A percentile compares a stretch with the other conserved stretches of the same genome.
Evolutionary conservation across 352 stramenopile genomes (phyloP).

Genomic region (Blastocystis sp.): DNA sequence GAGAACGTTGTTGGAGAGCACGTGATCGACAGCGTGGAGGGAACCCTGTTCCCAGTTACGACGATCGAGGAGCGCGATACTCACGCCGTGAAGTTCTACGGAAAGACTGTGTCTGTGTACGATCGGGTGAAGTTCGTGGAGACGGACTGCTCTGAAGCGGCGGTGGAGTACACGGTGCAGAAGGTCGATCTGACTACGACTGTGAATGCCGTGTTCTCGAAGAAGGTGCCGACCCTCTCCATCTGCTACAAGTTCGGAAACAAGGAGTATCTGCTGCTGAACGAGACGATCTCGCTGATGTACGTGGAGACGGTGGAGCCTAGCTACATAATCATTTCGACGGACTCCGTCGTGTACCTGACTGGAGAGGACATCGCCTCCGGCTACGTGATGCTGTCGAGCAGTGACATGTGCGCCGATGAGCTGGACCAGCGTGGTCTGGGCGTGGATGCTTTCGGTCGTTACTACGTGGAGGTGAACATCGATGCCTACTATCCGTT

Average conservation of each 20-base stretch:
- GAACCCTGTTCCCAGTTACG: slow-evolving; percentile 19
- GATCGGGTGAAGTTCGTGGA: slow-evolving; percentile 53
- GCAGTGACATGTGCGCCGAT: not conserved
- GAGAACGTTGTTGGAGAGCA: not conserved
- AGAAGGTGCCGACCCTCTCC: slow-evolving; percentile 37
- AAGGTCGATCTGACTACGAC: not conserved
- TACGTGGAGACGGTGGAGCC: slow-evolving; percentile 35
- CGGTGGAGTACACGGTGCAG: not conserved
- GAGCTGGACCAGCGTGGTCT: not conserved
- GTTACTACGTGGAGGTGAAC: not conserved
- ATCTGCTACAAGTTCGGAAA: slow-evolving; percentile 48
- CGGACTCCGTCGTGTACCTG: slow-evolving; percentile 22
- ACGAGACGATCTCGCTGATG: slow-evolving; percentile 8
- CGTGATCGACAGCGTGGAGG: slow-evolving; percentile 6
- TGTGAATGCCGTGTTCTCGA: not conserved
- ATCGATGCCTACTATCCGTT: not conserved
- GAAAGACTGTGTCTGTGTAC: not conserved
- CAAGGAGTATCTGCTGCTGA: not conserved
- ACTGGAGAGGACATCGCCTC: not conserved
- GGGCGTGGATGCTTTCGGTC: not conserved
- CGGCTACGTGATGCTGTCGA: slow-evolving; percentile 12
- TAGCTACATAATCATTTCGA: not conserved
- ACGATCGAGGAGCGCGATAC: slow-evolving; percentile 35
- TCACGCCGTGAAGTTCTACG: not conserved
- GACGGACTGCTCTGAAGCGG: not conserved